Conservation (phyloP, 2,329 filamentous ascomycete species). For the Fusarium sp. region DNA sequence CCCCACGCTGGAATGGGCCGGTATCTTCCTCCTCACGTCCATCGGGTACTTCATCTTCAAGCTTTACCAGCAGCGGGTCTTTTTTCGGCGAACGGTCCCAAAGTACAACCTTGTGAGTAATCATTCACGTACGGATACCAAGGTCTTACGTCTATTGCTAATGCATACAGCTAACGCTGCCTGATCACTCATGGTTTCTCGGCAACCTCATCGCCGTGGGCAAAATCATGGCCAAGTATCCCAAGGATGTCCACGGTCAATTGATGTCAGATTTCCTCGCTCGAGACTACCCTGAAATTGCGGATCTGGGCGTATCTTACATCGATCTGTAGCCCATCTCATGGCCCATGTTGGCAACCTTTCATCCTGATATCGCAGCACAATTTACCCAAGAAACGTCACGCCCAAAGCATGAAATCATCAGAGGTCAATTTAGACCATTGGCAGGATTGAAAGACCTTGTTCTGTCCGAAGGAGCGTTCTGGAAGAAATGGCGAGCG, state of each 20-base stretch:
- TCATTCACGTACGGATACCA: fast-evolving
- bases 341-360: neutral
- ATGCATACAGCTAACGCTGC: neutral
- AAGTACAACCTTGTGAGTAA: neutral
- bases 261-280: neutral
- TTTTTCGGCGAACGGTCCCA: neutral
- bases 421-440: neutral
- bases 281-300: neutral
- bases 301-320: neutral
- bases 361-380: neutral
- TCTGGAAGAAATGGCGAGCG: constrained; percentile 4
- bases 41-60: neutral
- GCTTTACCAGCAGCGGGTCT: neutral
- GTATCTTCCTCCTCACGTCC: neutral
- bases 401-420: neutral
- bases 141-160: neutral
- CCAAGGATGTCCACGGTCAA: neutral
- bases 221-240: neutral
- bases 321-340: constrained; percentile 3
- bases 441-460: neutral
- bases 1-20: neutral
- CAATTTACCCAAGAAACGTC: neutral
- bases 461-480: neutral
- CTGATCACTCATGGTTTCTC: neutral
- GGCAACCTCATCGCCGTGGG: neutral